Base-by-base conservation (phyloP, 129 eudicot species). In the Chrysanthemum lavandulifolium region DNA sequence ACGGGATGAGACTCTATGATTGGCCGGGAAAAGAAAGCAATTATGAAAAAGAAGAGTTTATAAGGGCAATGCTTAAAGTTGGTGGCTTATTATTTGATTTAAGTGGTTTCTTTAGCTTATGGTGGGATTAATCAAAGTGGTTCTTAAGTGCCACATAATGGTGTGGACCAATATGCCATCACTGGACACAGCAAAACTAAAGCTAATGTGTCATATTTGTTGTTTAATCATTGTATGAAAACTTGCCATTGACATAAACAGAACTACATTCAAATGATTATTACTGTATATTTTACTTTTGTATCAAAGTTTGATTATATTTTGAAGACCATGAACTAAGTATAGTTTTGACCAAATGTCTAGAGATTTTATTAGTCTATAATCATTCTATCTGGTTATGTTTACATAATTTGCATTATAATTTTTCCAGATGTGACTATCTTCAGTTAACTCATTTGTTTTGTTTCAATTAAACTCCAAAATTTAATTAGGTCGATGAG, bases 111-210 rank as follows among this genome's bases (percentile, higher is more conserved):
- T 14, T 48, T 66, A 75, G 58, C 31, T 31, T 36, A 36, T n/a
- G 58, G 59, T 74, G 72, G 49, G 10, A 61, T 48, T 25, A 27
- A 75, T 75, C 45, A 47, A 54, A 65, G 3, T 33, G 71, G 70
- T 74, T 65, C 49, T 66, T 45, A 67, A 66, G 79, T 56, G 15
- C 49, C 79, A 67, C 69, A 31, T 61, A 29, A 73, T 33, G 56
- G 43, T 67, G 73, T 75, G 73, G 79, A 66, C 73, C 67, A 27
- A 74, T 75, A 15, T 67, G 67, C 53, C n/a, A 75, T 55, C 79
- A 55, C 73, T 36, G 52, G 50, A 9, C 61, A 27, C 50, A 13
- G 36, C 49, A 43, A 58, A 45, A 5, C 59, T 48, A 45, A 72
- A 60, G 68, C 33, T 72, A 60, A 33, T 72, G 55, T 57, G 68